A percentile compares a stretch with the other conserved stretches of the same genome.
phyloP scores from a whole-genome alignment of 208 protist species.

The Giardia muris region DNA sequence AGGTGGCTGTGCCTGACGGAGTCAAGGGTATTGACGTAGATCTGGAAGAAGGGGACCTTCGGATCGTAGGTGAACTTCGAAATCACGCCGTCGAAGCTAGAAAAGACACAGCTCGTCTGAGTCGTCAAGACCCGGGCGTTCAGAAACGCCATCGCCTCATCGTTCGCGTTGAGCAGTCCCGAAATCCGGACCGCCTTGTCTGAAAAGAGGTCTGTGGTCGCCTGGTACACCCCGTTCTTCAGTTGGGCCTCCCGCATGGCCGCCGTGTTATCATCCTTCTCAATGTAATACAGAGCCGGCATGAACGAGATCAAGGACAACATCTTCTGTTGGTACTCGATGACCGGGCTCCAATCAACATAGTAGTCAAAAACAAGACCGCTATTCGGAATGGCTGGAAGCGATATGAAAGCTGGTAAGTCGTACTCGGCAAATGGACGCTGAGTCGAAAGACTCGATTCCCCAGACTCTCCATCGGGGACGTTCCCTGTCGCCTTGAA shows the following conservation, averaged over 20 bases:
- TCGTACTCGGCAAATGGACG: not conserved
- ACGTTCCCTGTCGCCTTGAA: not conserved
- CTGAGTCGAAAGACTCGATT: not conserved
- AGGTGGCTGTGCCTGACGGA: constrained; percentile 73
- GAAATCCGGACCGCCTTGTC: not conserved
- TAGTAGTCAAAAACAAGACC: constrained; percentile 74
- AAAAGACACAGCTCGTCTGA: constrained; percentile 42
- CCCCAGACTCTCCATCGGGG: too few species aligned
- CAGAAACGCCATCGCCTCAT: not conserved
- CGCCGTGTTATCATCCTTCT: not conserved
- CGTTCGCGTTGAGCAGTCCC: not conserved
- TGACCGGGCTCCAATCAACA: constrained; percentile 53
- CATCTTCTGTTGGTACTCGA: not conserved
- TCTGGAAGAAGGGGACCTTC: constrained; percentile 71
- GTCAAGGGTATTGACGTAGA: constrained; percentile 82
- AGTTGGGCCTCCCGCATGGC: too few species aligned
- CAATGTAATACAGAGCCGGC: not conserved
- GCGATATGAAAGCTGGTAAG: not conserved
- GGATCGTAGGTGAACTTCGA: constrained; percentile 61
- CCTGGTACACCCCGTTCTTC: not conserved
- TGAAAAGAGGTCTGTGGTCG: not conserved
- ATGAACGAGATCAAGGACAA: not conserved
- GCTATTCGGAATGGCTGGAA: constrained; percentile 54
- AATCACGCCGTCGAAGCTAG: constrained; percentile 60
- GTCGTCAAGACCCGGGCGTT: not conserved